Evolutionary conservation across 2,329 filamentous ascomycete genomes (phyloP).

Genomic region (Apiospora malaysiana): DNA sequence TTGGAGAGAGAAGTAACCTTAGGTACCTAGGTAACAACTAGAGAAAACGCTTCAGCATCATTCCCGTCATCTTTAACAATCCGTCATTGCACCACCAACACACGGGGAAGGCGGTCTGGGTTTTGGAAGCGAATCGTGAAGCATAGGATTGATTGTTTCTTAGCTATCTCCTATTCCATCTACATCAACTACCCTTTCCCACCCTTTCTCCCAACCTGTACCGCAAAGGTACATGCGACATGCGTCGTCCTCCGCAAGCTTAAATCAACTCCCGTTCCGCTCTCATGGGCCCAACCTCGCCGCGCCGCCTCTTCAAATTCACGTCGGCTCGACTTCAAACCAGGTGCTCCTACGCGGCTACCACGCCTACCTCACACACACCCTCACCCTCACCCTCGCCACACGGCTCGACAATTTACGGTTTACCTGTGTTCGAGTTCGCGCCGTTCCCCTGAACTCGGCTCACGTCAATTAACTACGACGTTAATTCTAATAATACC

Average conservation of each 20-base stretch:
- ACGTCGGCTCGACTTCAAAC: slow-evolving; percentile 9
- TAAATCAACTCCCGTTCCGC: slow-evolving; percentile 10
- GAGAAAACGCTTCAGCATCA: slow-evolving; percentile 27
- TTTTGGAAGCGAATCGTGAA: neutral
- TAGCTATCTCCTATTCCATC: neutral
- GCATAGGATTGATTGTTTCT: neutral
- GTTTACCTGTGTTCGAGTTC: neutral
- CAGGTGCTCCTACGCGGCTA: neutral
- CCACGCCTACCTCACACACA: neutral
- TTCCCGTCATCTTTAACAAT: slow-evolving; percentile 21
- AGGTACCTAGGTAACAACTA: slow-evolving; percentile 29
- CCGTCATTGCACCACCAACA: slow-evolving; percentile 20
- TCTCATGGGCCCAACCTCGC: slow-evolving; percentile 16
- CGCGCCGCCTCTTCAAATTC: slow-evolving; percentile 16
- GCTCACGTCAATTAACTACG: neutral
- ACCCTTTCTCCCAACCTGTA: neutral
- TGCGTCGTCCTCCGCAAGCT: slow-evolving; percentile 16
- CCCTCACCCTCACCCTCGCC: neutral
- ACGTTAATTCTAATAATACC: slow-evolving; percentile 13
- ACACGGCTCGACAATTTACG: neutral
- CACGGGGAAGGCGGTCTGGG: slow-evolving; percentile 13
- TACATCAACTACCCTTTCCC: neutral
- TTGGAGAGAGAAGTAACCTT: slow-evolving; percentile 20
- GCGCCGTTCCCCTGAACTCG: neutral
- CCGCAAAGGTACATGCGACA: slow-evolving; percentile 18